Evolutionary conservation across 441 rosid genomes (phyloP), one percentile per base, ranked within the genome.

Genomic region (Gossypium davidsonii): DNA sequence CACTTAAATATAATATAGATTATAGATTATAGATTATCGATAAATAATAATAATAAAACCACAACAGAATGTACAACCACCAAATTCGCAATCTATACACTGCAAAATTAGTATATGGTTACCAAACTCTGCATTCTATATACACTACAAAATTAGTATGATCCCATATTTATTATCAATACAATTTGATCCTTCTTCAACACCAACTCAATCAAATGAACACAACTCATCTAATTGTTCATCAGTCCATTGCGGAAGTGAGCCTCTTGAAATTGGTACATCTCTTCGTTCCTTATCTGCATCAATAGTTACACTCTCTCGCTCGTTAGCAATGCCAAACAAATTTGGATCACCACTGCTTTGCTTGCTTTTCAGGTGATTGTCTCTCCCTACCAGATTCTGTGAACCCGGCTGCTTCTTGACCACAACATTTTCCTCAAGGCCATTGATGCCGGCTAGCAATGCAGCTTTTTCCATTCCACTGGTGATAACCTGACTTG

Each of bases 141-240:
- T 55, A 9, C 26, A 55, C 59, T 20, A 20, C 59, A 20, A 9
- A 55, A 55, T 20, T 20, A 18, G 25, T 18, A 55, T 20, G 59
- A 2, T 55, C 57, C 57, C 17, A 52, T 52, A 18, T 52, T 1
- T 17, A 17, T 6, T 52, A 15, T 17, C 3, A 52, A 17, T 15
- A 17, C 57, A 52, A 1, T 17, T 52, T 52, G 57, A 17, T 17
- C 57, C 56, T 51, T 51, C 56, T 51, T 51, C 56, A 51, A 6
- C 20, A 51, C 17, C 69, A 57, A 2, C 39, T 81, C 81, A 86
- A 73, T 90, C 93, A 53, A 83, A 84, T 39, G 79, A 86, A 74
- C 89, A 81, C 72, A 93, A 91, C 82, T 88, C 87, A 74, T 91
- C 92, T 64, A 93, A 83, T 72, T 93, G 98, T 74, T 93, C 95